phyloP scores from a whole-genome alignment of 305 asterid species.

The Ajuga reptans region DNA sequence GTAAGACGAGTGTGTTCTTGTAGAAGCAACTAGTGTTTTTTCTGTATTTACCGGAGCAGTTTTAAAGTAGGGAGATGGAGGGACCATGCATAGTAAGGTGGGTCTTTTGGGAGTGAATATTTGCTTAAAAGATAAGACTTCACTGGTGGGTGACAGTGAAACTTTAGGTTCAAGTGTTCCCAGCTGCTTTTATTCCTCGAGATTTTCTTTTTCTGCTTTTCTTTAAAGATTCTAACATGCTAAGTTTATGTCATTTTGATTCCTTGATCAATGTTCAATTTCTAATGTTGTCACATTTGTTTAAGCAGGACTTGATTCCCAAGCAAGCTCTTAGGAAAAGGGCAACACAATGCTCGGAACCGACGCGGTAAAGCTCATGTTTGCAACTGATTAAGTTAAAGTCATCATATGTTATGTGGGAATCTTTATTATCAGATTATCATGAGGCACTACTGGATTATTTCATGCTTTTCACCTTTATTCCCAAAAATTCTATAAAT shows the following conservation, averaged over 20 bases:
- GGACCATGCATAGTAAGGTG: slow-evolving; percentile 36
- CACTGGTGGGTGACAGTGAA: slow-evolving; percentile 59
- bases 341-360: background rate
- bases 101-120: slow-evolving; percentile 43
- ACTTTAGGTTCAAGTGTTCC: slow-evolving; percentile 62
- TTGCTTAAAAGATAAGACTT: slow-evolving; percentile 88
- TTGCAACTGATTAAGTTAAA: background rate
- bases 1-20: slow-evolving; percentile 12
- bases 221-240: slow-evolving; percentile 11
- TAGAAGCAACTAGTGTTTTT: slow-evolving; percentile 23
- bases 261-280: slow-evolving; percentile 19
- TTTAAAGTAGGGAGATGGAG: slow-evolving; percentile 32
- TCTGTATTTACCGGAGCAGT: slow-evolving; percentile 30
- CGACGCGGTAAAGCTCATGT: background rate
- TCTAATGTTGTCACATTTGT: slow-evolving; percentile 26
- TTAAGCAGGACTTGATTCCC: slow-evolving; percentile 49
- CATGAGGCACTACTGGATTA: slow-evolving; percentile 1
- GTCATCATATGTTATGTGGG: background rate
- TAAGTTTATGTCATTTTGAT: slow-evolving; percentile 24
- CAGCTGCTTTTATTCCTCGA: slow-evolving; percentile 33
- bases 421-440: slow-evolving; percentile 12
- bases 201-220: slow-evolving; percentile 23
- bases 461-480: background rate
- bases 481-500: background rate
- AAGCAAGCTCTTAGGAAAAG: slow-evolving; percentile 42